A percentile compares a stretch with the other conserved stretches of the same genome.
phyloP scores from a whole-genome alignment of 2,329 filamentous ascomycete species.

The Ceratocystis smalleyi region DNA sequence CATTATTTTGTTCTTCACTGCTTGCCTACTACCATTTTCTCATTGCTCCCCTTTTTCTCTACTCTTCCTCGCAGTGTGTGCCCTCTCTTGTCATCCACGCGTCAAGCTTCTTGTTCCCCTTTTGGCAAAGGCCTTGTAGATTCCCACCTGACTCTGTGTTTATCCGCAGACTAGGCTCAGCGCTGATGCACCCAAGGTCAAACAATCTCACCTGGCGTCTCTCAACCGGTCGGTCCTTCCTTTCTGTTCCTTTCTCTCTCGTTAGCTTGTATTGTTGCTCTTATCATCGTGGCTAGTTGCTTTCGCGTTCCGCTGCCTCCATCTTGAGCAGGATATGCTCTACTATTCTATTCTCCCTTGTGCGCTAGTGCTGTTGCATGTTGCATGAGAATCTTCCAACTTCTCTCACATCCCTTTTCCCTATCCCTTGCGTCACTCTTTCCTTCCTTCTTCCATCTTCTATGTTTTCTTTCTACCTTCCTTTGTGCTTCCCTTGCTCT shows the following conservation, averaged over 20 bases:
- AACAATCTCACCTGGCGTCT: background rate
- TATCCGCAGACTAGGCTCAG: too few species aligned
- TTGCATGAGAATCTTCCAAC: background rate
- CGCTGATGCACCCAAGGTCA: background rate
- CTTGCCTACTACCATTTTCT: background rate
- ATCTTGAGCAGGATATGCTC: background rate
- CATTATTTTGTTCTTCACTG: background rate
- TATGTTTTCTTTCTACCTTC: background rate
- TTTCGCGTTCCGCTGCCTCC: background rate
- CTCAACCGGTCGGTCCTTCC: background rate
- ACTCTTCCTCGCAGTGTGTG: background rate
- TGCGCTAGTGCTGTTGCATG: background rate
- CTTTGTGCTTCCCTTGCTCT: background rate
- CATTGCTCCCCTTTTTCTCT: background rate
- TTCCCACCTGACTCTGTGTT: too few species aligned
- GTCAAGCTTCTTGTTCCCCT: background rate
- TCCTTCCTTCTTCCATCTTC: background rate
- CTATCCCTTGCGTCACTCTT: background rate
- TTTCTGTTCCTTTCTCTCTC: background rate
- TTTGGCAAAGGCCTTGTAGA: background rate
- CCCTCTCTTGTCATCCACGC: background rate
- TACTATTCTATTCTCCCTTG: background rate
- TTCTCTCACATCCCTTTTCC: background rate
- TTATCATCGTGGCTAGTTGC: too few species aligned
- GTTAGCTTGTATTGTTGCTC: background rate